Evolutionary conservation across 106 monocot genomes (phyloP).

Genomic region (Dactylorhiza incarnata): DNA sequence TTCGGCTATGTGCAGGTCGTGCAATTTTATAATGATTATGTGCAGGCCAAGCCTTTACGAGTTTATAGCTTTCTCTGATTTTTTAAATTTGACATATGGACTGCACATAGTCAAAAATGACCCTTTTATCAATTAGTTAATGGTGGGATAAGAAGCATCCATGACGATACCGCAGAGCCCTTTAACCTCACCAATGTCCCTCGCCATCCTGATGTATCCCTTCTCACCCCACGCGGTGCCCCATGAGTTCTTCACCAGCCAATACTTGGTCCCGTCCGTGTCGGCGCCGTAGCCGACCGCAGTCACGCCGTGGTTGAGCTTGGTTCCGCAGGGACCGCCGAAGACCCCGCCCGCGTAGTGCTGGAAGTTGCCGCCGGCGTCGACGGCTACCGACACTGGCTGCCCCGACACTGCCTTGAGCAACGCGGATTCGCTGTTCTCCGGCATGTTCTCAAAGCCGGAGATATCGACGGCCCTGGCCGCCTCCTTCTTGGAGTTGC

Average conservation of each 20-base stretch:
- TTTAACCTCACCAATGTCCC: not conserved
- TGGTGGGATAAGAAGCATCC: too few species aligned
- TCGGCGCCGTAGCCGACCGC: not conserved
- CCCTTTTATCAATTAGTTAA: too few species aligned
- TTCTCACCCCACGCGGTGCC: slow-evolving; percentile 3
- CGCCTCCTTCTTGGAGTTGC: not conserved
- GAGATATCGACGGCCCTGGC: not conserved
- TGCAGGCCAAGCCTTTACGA: too few species aligned
- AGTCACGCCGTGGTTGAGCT: slow-evolving; percentile 11
- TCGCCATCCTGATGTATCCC: slow-evolving; percentile 8
- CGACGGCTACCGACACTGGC: slow-evolving; percentile 9
- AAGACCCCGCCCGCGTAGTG: slow-evolving; percentile 6
- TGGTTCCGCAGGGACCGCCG: slow-evolving; percentile 4
- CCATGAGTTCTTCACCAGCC: slow-evolving; percentile 12
- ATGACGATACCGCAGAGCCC: not conserved
- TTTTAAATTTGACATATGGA: too few species aligned
- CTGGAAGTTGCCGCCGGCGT: slow-evolving; percentile 4
- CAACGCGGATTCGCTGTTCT: not conserved
- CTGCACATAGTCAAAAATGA: too few species aligned
- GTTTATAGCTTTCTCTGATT: too few species aligned
- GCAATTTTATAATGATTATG: too few species aligned
- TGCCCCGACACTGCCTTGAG: slow-evolving; percentile 5
- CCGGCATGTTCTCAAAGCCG: slow-evolving; percentile 2
- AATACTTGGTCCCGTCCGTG: slow-evolving; percentile 7
- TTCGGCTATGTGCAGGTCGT: too few species aligned